These are phyloP conservation scores for Trichoderma oligosporum DNA, from an alignment of 2,329 filamentous ascomycete species.

Conservation along the genomic window DNA sequence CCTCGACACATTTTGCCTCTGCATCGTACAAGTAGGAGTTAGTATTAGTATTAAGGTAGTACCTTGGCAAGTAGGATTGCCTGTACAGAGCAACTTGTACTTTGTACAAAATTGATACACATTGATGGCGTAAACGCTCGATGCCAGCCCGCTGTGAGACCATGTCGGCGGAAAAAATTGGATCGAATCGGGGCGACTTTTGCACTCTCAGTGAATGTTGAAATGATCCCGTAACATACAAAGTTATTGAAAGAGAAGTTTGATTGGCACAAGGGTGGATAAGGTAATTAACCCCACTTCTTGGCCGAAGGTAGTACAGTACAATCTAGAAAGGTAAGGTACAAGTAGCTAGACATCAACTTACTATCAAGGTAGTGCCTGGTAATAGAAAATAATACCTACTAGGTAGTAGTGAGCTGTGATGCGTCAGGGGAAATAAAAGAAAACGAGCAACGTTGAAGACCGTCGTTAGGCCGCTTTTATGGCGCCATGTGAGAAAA, in stretches of 20 bases:
- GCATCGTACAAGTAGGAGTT: too few species aligned
- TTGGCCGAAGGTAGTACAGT: neutral
- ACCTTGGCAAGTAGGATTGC: too few species aligned
- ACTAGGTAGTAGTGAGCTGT: neutral
- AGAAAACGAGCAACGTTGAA: neutral
- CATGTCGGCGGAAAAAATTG: too few species aligned
- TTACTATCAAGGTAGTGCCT: too few species aligned
- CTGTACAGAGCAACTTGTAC: too few species aligned
- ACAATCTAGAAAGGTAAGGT: neutral
- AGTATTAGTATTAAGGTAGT: too few species aligned
- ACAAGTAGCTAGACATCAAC: too few species aligned
- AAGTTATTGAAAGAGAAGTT: neutral
- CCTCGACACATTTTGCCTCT: neutral
- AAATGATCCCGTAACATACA: neutral
- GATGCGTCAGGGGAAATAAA: slow-evolving; percentile 11
- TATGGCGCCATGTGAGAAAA: slow-evolving; percentile 9
- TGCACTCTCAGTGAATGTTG: neutral
- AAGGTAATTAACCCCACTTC: slow-evolving; percentile 4
- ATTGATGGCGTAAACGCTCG: too few species aligned
- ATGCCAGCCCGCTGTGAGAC: too few species aligned
- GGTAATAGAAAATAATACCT: too few species aligned
- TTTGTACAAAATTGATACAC: too few species aligned
- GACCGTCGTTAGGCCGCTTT: neutral
- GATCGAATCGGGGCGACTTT: neutral
- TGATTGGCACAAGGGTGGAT: slow-evolving; percentile 16